Percentiles rank a stretch among this genome's conserved stretches.
Conservation (phyloP, 2,329 filamentous ascomycete genomes). For the Apiospora pterosperma region DNA sequence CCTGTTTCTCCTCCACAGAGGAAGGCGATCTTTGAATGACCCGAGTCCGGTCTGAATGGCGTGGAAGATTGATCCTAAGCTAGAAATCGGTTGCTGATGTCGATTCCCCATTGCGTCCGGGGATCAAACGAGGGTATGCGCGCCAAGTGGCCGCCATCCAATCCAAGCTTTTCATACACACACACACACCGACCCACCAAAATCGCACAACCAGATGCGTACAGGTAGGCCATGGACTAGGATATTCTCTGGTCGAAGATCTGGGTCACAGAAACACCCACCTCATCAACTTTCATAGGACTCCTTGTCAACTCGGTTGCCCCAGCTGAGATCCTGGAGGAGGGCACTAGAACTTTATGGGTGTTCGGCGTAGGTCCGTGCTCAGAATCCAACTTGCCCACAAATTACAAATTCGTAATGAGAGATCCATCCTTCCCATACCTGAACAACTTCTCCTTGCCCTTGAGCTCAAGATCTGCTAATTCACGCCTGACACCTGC, state of each 20-base stretch:
- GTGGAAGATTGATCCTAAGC: not conserved
- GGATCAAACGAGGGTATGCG: conserved; percentile 19
- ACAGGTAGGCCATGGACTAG: conserved; percentile 20
- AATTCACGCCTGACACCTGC: too few relatives aligned
- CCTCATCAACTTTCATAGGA: too few relatives aligned
- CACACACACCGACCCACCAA: conserved; percentile 28
- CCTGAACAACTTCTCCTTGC: too few relatives aligned
- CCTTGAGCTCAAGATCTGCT: too few relatives aligned
- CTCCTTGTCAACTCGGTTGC: too few relatives aligned
- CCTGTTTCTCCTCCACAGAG: not conserved
- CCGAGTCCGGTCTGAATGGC: not conserved
- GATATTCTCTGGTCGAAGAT: conserved; percentile 28
- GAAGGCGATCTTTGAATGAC: not conserved
- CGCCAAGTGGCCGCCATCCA: conserved; percentile 22
- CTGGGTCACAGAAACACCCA: too few relatives aligned
- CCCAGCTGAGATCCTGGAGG: too few relatives aligned
- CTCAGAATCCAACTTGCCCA: too few relatives aligned
- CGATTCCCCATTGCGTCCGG: not conserved
- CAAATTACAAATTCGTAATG: too few relatives aligned
- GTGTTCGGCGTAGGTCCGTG: too few relatives aligned
- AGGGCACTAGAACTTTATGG: too few relatives aligned
- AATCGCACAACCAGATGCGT: conserved; percentile 29
- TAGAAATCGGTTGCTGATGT: not conserved
- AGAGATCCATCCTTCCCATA: too few relatives aligned
- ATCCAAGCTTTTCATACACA: conserved; percentile 21